Conservation (phyloP, 139 green algal species). For the Cymbomonas tetramitiformis region DNA sequence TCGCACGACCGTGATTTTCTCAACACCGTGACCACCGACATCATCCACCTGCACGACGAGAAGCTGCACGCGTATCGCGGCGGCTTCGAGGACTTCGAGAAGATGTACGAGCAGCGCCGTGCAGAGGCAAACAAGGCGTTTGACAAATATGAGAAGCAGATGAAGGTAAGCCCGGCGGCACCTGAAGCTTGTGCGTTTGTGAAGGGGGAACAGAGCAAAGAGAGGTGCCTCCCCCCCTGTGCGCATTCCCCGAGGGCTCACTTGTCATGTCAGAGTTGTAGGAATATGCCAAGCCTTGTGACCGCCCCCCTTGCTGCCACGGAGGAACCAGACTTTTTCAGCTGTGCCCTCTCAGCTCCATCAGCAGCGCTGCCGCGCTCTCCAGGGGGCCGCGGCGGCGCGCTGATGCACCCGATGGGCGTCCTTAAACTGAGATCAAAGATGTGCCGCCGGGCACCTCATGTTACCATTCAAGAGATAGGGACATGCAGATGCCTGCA, state of each 20-base stretch:
- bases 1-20: slow-evolving; percentile 97
- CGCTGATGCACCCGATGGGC: too few species aligned
- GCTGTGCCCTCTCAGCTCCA: too few species aligned
- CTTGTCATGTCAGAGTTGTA: neutral
- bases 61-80: slow-evolving; percentile 81
- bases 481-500: too few species aligned
- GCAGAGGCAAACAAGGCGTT: slow-evolving; percentile 76
- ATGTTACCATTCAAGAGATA: too few species aligned
- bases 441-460: too few species aligned
- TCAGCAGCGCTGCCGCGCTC: too few species aligned
- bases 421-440: too few species aligned
- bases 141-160: slow-evolving; percentile 84
- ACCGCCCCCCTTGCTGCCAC: too few species aligned
- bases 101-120: slow-evolving; percentile 96
- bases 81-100: slow-evolving; percentile 88
- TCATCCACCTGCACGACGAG: slow-evolving; percentile 96
- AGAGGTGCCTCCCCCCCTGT: neutral
- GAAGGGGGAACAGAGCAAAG: slow-evolving; percentile 25
- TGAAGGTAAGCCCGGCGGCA: slow-evolving; percentile 45
- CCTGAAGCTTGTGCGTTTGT: too few species aligned
- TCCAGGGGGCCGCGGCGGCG: too few species aligned
- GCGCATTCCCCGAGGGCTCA: neutral
- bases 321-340: too few species aligned
- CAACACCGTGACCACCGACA: slow-evolving; percentile 94
- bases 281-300: slow-evolving; percentile 21